These are phyloP conservation scores for Didymella lethalis DNA, from an alignment of 2,329 filamentous ascomycete species.

Conservation along the genomic window DNA sequence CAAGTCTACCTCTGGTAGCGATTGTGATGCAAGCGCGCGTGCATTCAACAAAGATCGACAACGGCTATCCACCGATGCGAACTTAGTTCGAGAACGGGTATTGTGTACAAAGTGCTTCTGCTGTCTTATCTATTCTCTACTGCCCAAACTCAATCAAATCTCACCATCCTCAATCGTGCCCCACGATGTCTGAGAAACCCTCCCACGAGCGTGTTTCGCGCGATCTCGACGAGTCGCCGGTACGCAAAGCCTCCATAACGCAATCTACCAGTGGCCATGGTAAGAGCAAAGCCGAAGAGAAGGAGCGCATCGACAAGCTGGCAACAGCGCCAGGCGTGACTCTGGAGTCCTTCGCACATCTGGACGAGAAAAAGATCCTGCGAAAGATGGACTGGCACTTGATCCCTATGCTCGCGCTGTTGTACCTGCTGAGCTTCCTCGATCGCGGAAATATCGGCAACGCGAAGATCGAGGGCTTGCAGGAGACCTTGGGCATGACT, in stretches of 20 bases:
- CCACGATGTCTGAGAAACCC: slow-evolving; percentile 16
- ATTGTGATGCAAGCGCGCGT: background rate
- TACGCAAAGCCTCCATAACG: slow-evolving; percentile 10
- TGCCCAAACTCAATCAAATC: background rate
- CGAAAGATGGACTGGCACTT: slow-evolving; percentile 53
- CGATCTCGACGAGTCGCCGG: slow-evolving; percentile 10
- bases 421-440: slow-evolving; percentile 51
- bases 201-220: slow-evolving; percentile 17
- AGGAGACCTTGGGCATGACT: slow-evolving; percentile 38
- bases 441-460: slow-evolving; percentile 54
- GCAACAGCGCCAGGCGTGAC: slow-evolving; percentile 39
- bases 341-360: slow-evolving; percentile 44
- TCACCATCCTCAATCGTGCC: background rate
- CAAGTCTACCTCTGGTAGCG: background rate
- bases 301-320: slow-evolving; percentile 36
- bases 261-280: slow-evolving; percentile 13
- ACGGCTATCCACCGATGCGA: slow-evolving; percentile 8
- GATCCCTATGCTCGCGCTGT: slow-evolving; percentile 50
- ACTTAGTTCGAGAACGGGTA: slow-evolving; percentile 9
- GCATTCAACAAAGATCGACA: slow-evolving; percentile 14
- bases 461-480: slow-evolving; percentile 50
- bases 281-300: slow-evolving; percentile 28
- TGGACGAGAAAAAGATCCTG: slow-evolving; percentile 52
- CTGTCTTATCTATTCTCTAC: background rate
- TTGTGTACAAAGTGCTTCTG: slow-evolving; percentile 9